Evolutionary conservation across 345 rosid species (phyloP), one percentile per base, ranked within the genome.

Genomic region (Laguncularia racemosa): DNA sequence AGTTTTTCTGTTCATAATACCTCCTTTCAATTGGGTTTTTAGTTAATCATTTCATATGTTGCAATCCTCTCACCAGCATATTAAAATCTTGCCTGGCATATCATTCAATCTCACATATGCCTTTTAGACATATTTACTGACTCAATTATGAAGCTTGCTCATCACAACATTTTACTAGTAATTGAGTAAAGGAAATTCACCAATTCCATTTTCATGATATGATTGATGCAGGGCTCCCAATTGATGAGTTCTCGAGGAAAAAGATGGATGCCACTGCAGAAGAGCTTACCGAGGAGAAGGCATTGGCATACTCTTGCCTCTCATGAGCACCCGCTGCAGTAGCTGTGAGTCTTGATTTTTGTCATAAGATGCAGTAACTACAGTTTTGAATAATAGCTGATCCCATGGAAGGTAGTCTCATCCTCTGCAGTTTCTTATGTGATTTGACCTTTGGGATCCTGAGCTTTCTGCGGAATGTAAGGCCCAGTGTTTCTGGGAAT

Each of bases 271-370:
- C 66, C 65, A 93, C 99, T 0, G 97, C 95, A 53, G 87, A 73
- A 23, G 99, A 93, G 76, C 82, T 93, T 0, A 67, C 69, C 2
- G 99, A 93, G 89, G 99, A 93, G 80, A 93, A 93, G 81, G 82
- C 84, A 47, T 75, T 93, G 48, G 97, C 99, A 9, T 93, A 93
- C 85, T 93, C 99, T 2, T 93, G 99, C 75, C 91, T 93, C 59
- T 67, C 91, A 19, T 89, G 73, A 73, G 58, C 45, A 58, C 44
- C 8, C n/a, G 51, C 40, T 33, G 11, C 7, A 33, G 40, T 33
- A 33, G 58, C 20, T 21, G 20, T 44, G 44, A 23, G 28, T 33
- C 19, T 19, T 15, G 2, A 21, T 58, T 59, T 45, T 47, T 11
- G 26, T 6, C 20, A 3, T 16, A n/a, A 14, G 20, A 50, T 14